These are phyloP conservation scores for Yarrowia sp. DNA, from an alignment of 805 yeast species.

Conservation along the genomic window DNA sequence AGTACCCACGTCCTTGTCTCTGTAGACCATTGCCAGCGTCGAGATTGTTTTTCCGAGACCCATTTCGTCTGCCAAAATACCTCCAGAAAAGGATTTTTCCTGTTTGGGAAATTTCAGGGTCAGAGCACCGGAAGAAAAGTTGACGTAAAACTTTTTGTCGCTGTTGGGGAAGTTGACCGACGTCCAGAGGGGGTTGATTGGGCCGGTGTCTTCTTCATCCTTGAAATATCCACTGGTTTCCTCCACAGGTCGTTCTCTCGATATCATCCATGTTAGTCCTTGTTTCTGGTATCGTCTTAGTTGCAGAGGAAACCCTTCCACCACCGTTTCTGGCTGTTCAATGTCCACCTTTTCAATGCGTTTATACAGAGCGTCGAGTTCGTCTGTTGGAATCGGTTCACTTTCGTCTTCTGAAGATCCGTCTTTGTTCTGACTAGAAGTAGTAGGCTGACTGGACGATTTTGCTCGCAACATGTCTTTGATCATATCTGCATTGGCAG, in stretches of 20 bases:
- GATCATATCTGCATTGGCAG: conserved; percentile 10
- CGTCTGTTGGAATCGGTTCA: conserved; percentile 59
- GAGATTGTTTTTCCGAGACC: conserved; percentile 93
- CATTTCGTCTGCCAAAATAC: conserved; percentile 94
- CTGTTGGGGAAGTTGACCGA: conserved; percentile 66
- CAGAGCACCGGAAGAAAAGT: conserved; percentile 75
- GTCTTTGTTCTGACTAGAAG: neutral
- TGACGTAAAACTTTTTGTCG: conserved; percentile 57
- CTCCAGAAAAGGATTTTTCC: conserved; percentile 64
- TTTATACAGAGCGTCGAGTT: conserved; percentile 68
- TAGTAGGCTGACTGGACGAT: neutral
- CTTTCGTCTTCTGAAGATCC: conserved; percentile 39
- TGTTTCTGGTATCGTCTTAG: conserved; percentile 78
- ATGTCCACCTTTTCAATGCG: conserved; percentile 63
- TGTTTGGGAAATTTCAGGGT: conserved; percentile 64
- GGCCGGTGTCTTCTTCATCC: conserved; percentile 49
- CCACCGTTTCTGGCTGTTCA: conserved; percentile 62
- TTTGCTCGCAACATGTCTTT: conserved; percentile 28
- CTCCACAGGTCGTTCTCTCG: conserved; percentile 51
- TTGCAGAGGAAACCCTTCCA: conserved; percentile 52
- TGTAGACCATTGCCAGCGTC: conserved; percentile 65
- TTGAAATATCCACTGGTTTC: conserved; percentile 36
- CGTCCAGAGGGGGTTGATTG: conserved; percentile 84
- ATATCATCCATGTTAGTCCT: conserved; percentile 87
- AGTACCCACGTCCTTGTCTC: conserved; percentile 47